Base-by-base conservation (phyloP, 768 basidiomycete genomes). In the Pleurotus sapidus region DNA sequence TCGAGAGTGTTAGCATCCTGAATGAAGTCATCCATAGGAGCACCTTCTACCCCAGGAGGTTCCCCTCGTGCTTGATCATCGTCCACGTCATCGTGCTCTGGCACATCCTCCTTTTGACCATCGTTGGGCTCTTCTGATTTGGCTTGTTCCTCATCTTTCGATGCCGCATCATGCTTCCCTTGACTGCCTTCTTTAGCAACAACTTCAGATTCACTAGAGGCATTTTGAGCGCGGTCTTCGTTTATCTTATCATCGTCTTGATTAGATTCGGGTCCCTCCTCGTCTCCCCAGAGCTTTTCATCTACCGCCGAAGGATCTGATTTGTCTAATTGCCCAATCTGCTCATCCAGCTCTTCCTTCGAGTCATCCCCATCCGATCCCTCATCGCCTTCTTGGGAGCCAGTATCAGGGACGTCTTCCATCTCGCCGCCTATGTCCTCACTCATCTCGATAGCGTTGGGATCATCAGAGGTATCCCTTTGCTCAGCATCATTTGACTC, bases 201-300 rank as follows among this genome's bases (percentile, higher is more conserved):
- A 62, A 93, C 77, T 60, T 96, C 93, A 6, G 88, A 83, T 6
- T 77, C 64, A 1, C 73, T 69, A 66, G 74, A 74, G 64, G 81
- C 64, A 42, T 77, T 70, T 53, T 76, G 74, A 38, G 86, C 84
- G 62, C 77, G 81, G 60, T 91, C 86, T 60, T 89, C 73, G 56
- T 84, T 74, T 20, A 80, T 74, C 67, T 86, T 83, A 46, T 84
- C 81, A 46, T 86, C 78, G 24, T 70, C 71, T n/a, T 77, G 69
- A 18, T 79, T 72, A 12, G 84, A 78, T 24, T 82, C 77, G 3
- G 83, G 78, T 11, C 82, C 83, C 49, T 77, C 70, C 63, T 96
- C 89, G 60, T 95, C 91, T 17, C 91, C 94, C 96, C 97, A 98
- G 62, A 99, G 76, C 74, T 98, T 98, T 74, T 99, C 96, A 66